These are phyloP conservation scores for Penicillium sp. DNA, from an alignment of 2,329 filamentous ascomycete genomes.

Conservation along the genomic window DNA sequence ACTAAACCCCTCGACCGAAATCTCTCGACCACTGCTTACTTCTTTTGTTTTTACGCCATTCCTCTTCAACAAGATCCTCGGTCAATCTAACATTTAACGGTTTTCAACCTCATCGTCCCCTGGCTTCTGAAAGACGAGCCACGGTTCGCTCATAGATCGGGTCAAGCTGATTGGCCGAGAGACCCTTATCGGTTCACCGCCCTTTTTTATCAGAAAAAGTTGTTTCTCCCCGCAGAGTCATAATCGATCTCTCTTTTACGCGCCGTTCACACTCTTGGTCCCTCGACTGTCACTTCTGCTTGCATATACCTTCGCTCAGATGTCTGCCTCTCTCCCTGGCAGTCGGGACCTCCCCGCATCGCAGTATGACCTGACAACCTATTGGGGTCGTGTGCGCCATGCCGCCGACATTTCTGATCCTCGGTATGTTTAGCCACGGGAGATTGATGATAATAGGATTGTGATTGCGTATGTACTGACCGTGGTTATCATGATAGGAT, in stretches of 20 bases:
- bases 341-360: constrained; percentile 82
- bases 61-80: neutral
- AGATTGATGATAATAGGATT: constrained; percentile 11
- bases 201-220: constrained; percentile 27
- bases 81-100: neutral
- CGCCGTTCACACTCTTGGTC: constrained; percentile 11
- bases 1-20: neutral
- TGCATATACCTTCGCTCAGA: constrained; percentile 28
- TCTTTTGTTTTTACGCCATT: neutral
- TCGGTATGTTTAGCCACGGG: constrained; percentile 63
- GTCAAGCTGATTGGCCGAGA: constrained; percentile 19
- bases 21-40: neutral
- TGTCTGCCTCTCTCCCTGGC: constrained; percentile 62
- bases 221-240: constrained; percentile 24
- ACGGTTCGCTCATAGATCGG: neutral
- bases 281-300: neutral
- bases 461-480: neutral
- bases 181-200: constrained; percentile 37
- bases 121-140: neutral
- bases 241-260: constrained; percentile 1
- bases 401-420: constrained; percentile 88
- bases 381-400: constrained; percentile 92
- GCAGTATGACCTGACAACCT: constrained; percentile 86
- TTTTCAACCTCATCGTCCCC: neutral
- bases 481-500: constrained; percentile 56